Evolutionary conservation across 192 early-diverging fungal genomes (phyloP).

Genomic region (Entomortierella chlamydospora): DNA sequence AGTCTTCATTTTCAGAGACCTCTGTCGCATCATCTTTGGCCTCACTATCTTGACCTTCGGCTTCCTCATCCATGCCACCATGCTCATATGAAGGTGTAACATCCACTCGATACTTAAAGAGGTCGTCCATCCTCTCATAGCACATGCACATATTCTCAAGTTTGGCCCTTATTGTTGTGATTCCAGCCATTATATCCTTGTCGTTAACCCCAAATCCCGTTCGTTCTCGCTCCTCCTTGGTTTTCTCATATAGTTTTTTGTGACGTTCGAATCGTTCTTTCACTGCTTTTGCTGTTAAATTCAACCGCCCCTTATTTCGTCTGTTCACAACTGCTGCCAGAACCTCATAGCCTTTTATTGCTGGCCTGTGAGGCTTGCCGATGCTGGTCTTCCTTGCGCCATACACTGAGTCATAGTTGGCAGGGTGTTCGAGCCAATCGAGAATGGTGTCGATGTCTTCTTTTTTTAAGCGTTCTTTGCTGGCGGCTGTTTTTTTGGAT

Average conservation of each 20-base stretch:
- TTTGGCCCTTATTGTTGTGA: conserved; percentile 6
- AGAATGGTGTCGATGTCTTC: conserved; percentile 22
- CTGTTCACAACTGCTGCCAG: conserved; percentile 9
- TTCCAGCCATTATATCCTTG: conserved; percentile 15
- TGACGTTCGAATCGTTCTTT: conserved; percentile 18
- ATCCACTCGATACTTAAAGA: conserved; percentile 10
- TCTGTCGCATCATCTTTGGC: no score
- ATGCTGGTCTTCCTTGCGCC: neutral
- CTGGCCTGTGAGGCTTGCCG: neutral
- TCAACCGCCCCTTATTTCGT: conserved; percentile 18
- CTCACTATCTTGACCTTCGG: no score
- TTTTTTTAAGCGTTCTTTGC: neutral
- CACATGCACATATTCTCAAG: conserved; percentile 23
- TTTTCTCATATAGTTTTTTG: neutral
- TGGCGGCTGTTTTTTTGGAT: neutral
- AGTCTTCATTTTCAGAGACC: no score
- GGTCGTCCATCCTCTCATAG: conserved; percentile 24
- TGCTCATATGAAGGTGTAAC: neutral
- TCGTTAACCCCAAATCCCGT: conserved; percentile 20
- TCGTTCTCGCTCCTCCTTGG: neutral
- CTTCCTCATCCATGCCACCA: no score
- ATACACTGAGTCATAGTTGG: conserved; percentile 18
- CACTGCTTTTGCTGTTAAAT: conserved; percentile 12
- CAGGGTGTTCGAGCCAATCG: conserved; percentile 14
- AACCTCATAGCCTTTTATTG: neutral